phyloP scores from a whole-genome alignment of 2,329 filamentous ascomycete genomes.

The Colletotrichum spinosum region DNA sequence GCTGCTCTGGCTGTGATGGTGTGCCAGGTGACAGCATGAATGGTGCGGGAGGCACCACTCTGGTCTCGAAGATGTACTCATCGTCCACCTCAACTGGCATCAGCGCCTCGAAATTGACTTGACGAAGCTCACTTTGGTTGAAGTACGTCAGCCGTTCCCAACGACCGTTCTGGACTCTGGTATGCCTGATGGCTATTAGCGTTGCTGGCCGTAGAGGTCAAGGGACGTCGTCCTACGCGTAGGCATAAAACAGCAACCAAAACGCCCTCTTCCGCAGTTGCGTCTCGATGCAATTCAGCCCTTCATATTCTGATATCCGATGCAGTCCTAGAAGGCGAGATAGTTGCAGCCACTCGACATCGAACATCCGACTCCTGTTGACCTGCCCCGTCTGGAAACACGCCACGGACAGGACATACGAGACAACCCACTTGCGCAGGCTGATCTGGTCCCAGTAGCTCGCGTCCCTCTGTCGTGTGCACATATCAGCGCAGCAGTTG shows the following conservation, averaged over 20 bases:
- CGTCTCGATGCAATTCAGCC: conserved; percentile 46
- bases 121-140: conserved; percentile 43
- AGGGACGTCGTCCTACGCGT: conserved; percentile 34
- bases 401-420: conserved; percentile 47
- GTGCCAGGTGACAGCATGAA: conserved; percentile 17
- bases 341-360: conserved; percentile 49
- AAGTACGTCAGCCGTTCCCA: conserved; percentile 43
- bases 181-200: conserved; percentile 33
- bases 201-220: not conserved
- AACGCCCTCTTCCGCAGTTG: conserved; percentile 52
- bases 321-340: conserved; percentile 48
- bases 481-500: conserved; percentile 42
- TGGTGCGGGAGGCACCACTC: conserved; percentile 24
- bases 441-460: conserved; percentile 45
- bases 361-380: conserved; percentile 50
- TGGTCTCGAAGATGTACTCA: conserved; percentile 45
- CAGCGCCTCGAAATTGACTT: conserved; percentile 47
- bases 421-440: conserved; percentile 49
- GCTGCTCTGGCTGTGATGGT: conserved; percentile 1
- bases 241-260: conserved; percentile 50
- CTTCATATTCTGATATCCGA: conserved; percentile 45
- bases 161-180: conserved; percentile 39
- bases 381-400: conserved; percentile 50
- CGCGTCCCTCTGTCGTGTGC: conserved; percentile 39
- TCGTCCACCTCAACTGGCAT: conserved; percentile 48